Percentiles rank a stretch among this genome's conserved stretches.
phyloP scores from a whole-genome alignment of 176 grass and related monocot species.

The Juncus inflexus region DNA sequence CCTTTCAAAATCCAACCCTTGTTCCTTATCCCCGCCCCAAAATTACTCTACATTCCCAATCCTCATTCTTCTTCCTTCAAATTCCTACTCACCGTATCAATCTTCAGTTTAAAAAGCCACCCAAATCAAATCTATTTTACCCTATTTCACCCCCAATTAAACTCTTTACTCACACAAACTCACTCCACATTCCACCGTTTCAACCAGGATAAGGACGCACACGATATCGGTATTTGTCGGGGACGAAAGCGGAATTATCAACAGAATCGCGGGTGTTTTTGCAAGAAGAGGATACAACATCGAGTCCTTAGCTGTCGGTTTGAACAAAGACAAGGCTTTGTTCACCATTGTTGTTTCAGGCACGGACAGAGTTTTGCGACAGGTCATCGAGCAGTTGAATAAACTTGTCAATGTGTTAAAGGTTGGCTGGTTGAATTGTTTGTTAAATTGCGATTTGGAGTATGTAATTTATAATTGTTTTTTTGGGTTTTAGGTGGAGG shows the following conservation, averaged over 20 bases:
- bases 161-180: no score
- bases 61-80: no score
- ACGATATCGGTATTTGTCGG: constrained; percentile 94
- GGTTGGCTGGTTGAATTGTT: constrained; percentile 28
- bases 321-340: constrained; percentile 95
- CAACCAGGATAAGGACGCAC: constrained; percentile 63
- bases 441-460: not conserved
- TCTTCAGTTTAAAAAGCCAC: no score
- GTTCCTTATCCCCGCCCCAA: no score
- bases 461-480: no score
- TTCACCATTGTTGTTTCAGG: constrained; percentile 95
- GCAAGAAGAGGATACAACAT: constrained; percentile 96
- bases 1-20: no score
- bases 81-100: no score
- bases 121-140: no score
- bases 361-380: constrained; percentile 62
- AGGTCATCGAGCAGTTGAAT: constrained; percentile 92
- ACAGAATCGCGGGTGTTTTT: constrained; percentile 91
- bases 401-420: constrained; percentile 83
- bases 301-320: constrained; percentile 90
- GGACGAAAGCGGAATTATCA: constrained; percentile 97
- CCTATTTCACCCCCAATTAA: no score
- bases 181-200: no score
- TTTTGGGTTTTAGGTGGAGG: constrained; percentile 56
- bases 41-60: no score